These are phyloP conservation scores for Tubosaeta brunneosetosa DNA, from an alignment of 768 basidiomycete genomes.

Conservation along the genomic window DNA sequence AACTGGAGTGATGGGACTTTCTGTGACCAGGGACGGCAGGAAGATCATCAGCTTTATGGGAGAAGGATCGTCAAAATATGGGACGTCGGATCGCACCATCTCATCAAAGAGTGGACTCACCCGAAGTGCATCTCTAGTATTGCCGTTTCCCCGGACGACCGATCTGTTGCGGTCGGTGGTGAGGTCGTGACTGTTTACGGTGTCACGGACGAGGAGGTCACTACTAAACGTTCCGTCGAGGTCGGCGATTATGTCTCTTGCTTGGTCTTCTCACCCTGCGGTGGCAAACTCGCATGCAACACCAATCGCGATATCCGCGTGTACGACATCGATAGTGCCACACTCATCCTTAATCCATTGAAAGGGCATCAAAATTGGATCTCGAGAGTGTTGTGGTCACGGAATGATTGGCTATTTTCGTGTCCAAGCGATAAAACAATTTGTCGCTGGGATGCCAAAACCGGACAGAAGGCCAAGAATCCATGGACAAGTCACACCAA, in stretches of 20 bases:
- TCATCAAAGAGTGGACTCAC: conserved; percentile 3
- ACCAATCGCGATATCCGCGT: neutral
- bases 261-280: neutral
- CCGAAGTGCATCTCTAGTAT: neutral
- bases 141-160: conserved; percentile 1
- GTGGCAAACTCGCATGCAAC: conserved; percentile 3
- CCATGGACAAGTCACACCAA: neutral
- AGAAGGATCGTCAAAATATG: neutral
- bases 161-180: neutral
- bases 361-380: neutral
- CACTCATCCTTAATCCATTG: neutral
- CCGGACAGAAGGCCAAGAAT: neutral
- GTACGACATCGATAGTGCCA: neutral
- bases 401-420: neutral
- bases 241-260: neutral
- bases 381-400: conserved; percentile 3
- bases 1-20: too few species aligned
- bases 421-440: neutral
- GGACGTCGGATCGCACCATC: neutral
- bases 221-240: neutral
- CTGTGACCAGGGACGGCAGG: too few species aligned
- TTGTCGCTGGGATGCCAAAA: conserved; percentile 5
- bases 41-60: too few species aligned
- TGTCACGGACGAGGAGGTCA: too few species aligned
- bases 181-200: too few species aligned